Evolutionary conservation across 768 basidiomycete genomes (phyloP), one percentile per base, ranked within the genome.

Genomic region (Boletus tomentosulus): DNA sequence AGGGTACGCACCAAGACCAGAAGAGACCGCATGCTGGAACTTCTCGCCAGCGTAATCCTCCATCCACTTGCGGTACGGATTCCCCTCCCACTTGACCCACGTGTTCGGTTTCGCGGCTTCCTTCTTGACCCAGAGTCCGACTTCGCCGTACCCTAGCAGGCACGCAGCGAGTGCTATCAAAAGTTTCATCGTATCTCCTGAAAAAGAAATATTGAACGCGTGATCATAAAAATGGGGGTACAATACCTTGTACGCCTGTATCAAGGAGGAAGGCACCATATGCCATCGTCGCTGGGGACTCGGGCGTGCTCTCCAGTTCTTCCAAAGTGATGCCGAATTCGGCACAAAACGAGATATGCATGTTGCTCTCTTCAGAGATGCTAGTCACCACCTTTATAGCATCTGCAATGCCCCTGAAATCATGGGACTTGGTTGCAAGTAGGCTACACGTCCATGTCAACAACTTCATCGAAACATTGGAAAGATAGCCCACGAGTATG

Each of bases 71-170:
- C 75, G 75, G 68, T 95, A 97, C 5, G 83, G 81, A 62, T 96
- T 96, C 0, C 78, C 82, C 10, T 84, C 78, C 51, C 84, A 64
- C 34, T 75, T 62, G 19, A 87, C 79, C 78, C 83, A 85, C 22
- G 72, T n/a, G 61, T 66, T 10, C 71, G 74, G 38, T 59, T 62
- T 34, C 73, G 64, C 1, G 6, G 76, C 78, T 55, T 86, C 77
- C 34, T 77, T 80, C 66, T 83, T 79, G 31, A 98, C 73, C 85
- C 92, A 90, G 38, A 91, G 71, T 1, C 93, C 94, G 0, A 94
- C 91, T 66, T 96, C 90, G 11, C 94, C 94, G 65, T 97, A 98
- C 3, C 94, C 95, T 0, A 96, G 72, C 9, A 96, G 75, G 66
- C 95, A 98, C 8, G 90, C 86, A 10, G 88, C 83, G 1, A 94